Evolutionary conservation across 495 filamentous ascomycete species (phyloP).

Genomic region (Filosporella fistucella): DNA sequence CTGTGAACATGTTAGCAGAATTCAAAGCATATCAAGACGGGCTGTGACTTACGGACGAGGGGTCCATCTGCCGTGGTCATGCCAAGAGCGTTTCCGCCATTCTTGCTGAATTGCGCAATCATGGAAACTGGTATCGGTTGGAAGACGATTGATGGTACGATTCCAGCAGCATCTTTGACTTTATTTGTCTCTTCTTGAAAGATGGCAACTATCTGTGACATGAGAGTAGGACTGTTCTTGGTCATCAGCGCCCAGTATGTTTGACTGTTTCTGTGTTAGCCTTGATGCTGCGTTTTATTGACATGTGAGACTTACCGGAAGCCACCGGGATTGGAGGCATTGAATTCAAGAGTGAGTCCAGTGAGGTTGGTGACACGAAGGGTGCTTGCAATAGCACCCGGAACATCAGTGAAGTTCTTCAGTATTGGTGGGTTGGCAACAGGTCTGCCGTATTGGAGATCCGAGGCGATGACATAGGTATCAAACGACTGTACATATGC

Average conservation of each 20-base stretch:
- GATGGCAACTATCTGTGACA: constrained; percentile 29
- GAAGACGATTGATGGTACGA: constrained; percentile 40
- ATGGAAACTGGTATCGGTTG: constrained; percentile 40
- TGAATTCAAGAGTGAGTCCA: constrained; percentile 39
- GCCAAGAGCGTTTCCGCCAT: constrained; percentile 51
- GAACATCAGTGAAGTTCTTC: constrained; percentile 24
- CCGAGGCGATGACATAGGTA: constrained; percentile 30
- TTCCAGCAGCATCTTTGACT: constrained; percentile 31
- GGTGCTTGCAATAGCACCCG: constrained; percentile 32
- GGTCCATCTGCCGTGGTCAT: constrained; percentile 33
- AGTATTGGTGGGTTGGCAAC: constrained; percentile 27
- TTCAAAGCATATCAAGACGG: neutral
- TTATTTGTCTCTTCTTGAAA: constrained; percentile 31
- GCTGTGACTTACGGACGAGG: constrained; percentile 17
- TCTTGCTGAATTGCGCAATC: constrained; percentile 32
- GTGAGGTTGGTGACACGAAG: constrained; percentile 38
- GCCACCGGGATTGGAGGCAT: constrained; percentile 34
- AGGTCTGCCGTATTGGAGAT: constrained; percentile 26
- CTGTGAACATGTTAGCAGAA: neutral
- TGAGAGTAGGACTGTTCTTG: constrained; percentile 29
- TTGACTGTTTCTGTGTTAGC: constrained; percentile 20
- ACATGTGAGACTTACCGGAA: constrained; percentile 27
- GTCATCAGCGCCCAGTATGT: constrained; percentile 39
- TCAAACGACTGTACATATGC: constrained; percentile 24
- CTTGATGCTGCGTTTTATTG: neutral